phyloP scores from a whole-genome alignment of 495 filamentous ascomycete genomes.

The Cetradonia linearis region DNA sequence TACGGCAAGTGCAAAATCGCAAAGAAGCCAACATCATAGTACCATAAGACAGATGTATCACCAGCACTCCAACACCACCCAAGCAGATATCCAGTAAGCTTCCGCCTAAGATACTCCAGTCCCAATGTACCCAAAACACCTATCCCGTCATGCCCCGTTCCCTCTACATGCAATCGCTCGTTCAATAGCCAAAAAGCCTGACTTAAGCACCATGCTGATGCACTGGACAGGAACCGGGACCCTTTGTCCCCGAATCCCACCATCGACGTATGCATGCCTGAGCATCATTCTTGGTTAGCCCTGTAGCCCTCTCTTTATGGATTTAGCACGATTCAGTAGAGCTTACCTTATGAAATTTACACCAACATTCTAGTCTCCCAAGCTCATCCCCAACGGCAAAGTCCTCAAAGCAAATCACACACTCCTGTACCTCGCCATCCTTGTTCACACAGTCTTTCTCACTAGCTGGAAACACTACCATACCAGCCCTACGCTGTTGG shows the following conservation, averaged over 20 bases:
- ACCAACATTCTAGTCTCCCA: slow-evolving; percentile 82
- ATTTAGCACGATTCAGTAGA: slow-evolving; percentile 20
- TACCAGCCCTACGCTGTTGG: slow-evolving; percentile 29
- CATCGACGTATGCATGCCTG: slow-evolving; percentile 26
- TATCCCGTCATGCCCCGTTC: too few species aligned
- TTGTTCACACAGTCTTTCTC: slow-evolving; percentile 85
- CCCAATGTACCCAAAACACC: neutral
- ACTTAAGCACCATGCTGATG: slow-evolving; percentile 19
- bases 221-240: slow-evolving; percentile 24
- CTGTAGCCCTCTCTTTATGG: neutral
- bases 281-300: neutral
- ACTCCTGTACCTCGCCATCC: slow-evolving; percentile 54
- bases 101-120: neutral
- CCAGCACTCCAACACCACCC: neutral
- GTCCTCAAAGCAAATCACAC: slow-evolving; percentile 93
- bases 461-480: slow-evolving; percentile 67
- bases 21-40: neutral
- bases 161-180: neutral
- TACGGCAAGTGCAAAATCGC: neutral
- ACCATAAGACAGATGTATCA: neutral
- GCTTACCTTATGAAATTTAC: slow-evolving; percentile 75
- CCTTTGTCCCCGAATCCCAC: slow-evolving; percentile 25
- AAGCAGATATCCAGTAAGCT: neutral
- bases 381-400: slow-evolving; percentile 76
- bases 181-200: neutral